Conservation (phyloP, 73 alveolate species). For the Stentor coeruleus region DNA sequence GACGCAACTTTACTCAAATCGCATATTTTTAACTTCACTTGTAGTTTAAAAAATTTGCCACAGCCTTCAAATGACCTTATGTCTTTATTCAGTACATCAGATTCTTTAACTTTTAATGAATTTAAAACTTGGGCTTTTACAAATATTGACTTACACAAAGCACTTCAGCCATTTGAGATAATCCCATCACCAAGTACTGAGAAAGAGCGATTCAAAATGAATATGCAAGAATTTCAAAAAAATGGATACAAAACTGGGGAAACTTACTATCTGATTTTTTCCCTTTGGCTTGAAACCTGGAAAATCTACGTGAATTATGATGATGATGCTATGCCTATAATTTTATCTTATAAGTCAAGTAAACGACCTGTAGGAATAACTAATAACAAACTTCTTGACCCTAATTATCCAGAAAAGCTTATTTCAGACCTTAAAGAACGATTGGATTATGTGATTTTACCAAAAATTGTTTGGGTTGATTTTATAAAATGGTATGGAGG, state of each 20-base stretch:
- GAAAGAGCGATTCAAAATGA: slow-evolving; percentile 36
- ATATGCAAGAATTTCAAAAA: slow-evolving; percentile 21
- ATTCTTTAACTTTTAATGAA: slow-evolving; percentile 26
- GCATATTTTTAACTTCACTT: neutral
- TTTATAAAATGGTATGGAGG: slow-evolving; percentile 73
- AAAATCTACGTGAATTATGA: neutral
- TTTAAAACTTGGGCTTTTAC: slow-evolving; percentile 51
- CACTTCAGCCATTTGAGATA: slow-evolving; percentile 40
- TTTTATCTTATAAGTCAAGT: neutral
- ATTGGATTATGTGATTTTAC: slow-evolving; percentile 55
- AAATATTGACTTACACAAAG: slow-evolving; percentile 42
- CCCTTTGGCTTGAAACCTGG: slow-evolving; percentile 5
- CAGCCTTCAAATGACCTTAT: neutral
- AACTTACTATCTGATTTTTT: neutral
- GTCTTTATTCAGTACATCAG: neutral
- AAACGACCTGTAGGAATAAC: neutral
- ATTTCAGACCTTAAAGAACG: neutral
- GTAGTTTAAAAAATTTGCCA: no score
- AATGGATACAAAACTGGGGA: neutral
- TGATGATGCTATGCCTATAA: neutral
- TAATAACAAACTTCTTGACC: neutral
- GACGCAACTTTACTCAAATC: neutral
- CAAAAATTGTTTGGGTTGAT: slow-evolving; percentile 70
- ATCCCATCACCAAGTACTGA: slow-evolving; percentile 68
- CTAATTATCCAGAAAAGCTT: neutral